Evolutionary conservation across 768 basidiomycete genomes (phyloP), one percentile per base, ranked within the genome.

Genomic region (Tubosaeta sp.): DNA sequence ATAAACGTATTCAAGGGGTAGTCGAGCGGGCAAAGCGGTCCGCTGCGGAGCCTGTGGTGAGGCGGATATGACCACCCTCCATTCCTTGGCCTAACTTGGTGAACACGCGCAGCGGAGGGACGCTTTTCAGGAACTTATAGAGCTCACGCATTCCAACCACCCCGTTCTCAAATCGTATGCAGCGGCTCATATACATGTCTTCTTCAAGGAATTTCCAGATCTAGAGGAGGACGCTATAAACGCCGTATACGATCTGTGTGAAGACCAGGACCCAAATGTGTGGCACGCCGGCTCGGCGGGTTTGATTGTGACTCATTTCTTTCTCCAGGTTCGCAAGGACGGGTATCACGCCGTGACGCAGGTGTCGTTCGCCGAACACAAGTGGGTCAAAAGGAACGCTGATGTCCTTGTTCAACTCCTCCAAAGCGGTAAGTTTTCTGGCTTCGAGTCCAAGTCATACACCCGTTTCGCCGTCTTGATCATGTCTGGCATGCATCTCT

Each of bases 231-330:
- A 79, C 19, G 84, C 84, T 6, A 86, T 88, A 61, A 84, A 88
- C 59, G 83, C 84, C n/a, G 77, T 88, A 12, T 88, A 88, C 59
- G 86, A 88, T 68, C 70, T 88, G 0, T 88, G 86, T 63, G 86
- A 88, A 65, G 86, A 88, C 70, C 78, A 78, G 44, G 76, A 77
- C 35, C 58, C 76, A 12, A 70, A 71, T 56, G 85, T 85, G 57
- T 39, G 74, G 53, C 48, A 17, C 17, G 39, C 32, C 14, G 39
- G 41, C 56, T 46, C 35, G 57, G 52, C 43, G 31, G 47, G 32
- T 17, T 42, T 27, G 43, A 41, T 52, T 51, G 46, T 19, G 22
- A 49, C 52, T 57, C 14, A 26, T 43, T 9, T 17, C 14, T 46
- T 16, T 38, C 27, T 52, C 9, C 53, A 87, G 85, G 84, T 88